phyloP scores from a whole-genome alignment of 306 rosid species.

The Trifolium dubium region DNA sequence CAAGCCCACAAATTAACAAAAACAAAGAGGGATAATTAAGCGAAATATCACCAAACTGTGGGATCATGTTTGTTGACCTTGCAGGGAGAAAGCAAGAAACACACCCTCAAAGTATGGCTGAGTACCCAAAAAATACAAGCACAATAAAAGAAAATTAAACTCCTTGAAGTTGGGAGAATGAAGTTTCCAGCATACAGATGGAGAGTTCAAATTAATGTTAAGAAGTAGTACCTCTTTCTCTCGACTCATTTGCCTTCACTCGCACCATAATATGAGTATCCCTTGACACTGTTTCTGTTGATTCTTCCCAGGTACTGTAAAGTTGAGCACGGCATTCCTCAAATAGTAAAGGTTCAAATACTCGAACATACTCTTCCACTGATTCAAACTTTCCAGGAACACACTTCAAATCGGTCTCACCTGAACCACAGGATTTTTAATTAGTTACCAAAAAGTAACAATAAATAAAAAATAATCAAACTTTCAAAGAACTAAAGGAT shows the following conservation, averaged over 20 bases:
- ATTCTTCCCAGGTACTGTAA: slow-evolving; percentile 96
- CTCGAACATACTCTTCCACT: slow-evolving; percentile 84
- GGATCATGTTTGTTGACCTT: slow-evolving; percentile 32
- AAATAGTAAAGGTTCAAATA: slow-evolving; percentile 96
- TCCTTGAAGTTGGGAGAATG: slow-evolving; percentile 12
- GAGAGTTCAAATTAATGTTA: slow-evolving; percentile 32
- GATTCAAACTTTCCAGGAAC: slow-evolving; percentile 96
- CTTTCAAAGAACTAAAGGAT: slow-evolving; percentile 33
- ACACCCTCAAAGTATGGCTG: slow-evolving; percentile 19
- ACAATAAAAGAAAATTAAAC: slow-evolving; percentile 30
- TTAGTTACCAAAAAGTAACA: slow-evolving; percentile 37
- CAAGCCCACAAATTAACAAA: slow-evolving; percentile 35
- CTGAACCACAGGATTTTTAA: slow-evolving; percentile 57
- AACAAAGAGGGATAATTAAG: neutral
- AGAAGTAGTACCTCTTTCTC: slow-evolving; percentile 83
- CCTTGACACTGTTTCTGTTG: slow-evolving; percentile 76
- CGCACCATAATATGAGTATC: slow-evolving; percentile 91
- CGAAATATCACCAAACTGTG: slow-evolving; percentile 16
- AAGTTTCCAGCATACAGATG: slow-evolving; percentile 12
- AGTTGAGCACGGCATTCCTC: slow-evolving; percentile 99
- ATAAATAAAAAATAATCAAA: slow-evolving; percentile 36
- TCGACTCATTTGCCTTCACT: slow-evolving; percentile 80
- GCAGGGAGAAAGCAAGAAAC: slow-evolving; percentile 27
- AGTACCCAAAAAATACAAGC: slow-evolving; percentile 19
- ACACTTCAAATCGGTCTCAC: slow-evolving; percentile 85